These are phyloP conservation scores for Colletotrichum graminicola DNA, from an alignment of 2,329 filamentous ascomycete genomes.

Conservation along the genomic window DNA sequence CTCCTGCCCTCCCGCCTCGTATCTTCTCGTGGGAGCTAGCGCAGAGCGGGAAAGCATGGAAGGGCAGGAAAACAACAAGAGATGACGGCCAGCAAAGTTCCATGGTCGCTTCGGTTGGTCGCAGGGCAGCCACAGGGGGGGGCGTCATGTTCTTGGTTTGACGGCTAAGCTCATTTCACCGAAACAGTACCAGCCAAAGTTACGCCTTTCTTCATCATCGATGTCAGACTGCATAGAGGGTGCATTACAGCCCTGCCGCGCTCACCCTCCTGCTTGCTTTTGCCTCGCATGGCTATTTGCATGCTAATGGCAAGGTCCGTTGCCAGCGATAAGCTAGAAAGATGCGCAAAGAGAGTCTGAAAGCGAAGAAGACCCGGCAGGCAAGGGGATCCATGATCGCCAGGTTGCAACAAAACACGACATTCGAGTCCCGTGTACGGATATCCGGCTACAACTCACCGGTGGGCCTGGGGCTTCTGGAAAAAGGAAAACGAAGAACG, in stretches of 20 bases:
- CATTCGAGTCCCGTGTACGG: conserved; percentile 14
- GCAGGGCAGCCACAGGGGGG: neutral
- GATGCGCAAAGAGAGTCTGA: neutral
- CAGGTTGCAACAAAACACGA: conserved; percentile 22
- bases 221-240: conserved; percentile 28
- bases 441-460: conserved; percentile 1
- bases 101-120: neutral
- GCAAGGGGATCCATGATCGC: conserved; percentile 32
- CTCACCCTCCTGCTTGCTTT: neutral
- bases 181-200: neutral
- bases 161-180: conserved; percentile 5
- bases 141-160: neutral
- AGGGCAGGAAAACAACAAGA: conserved; percentile 12
- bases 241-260: conserved; percentile 20
- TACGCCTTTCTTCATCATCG: neutral
- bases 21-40: conserved; percentile 4
- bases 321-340: neutral
- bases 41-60: conserved; percentile 1
- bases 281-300: neutral
- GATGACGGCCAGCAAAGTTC: neutral
- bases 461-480: neutral
- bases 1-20: neutral
- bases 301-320: neutral
- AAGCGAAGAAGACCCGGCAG: neutral
- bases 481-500: conserved; percentile 1